These are phyloP conservation scores for Fistulinella staudtii DNA, from an alignment of 1,284 basidiomycete genomes.

Conservation along the genomic window DNA sequence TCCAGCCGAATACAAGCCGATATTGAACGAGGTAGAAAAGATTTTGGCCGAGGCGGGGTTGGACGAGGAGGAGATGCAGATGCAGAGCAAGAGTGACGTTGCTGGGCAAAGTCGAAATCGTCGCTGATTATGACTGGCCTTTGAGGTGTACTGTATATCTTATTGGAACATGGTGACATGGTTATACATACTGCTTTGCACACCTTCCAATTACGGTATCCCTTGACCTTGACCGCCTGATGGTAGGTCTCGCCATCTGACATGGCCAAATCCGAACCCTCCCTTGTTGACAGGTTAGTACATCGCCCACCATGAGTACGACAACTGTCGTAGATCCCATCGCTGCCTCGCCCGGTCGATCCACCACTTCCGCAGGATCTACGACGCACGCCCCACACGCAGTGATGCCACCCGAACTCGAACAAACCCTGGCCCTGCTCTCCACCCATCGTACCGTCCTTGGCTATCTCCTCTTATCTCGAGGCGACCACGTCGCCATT, in stretches of 20 bases:
- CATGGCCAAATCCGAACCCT: too few species aligned
- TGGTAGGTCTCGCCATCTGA: too few species aligned
- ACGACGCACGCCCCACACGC: conserved; percentile 16
- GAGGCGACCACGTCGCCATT: conserved; percentile 62
- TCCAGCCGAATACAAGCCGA: conserved; percentile 69
- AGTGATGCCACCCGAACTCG: conserved; percentile 63
- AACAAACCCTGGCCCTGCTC: conserved; percentile 72
- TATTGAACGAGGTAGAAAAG: conserved; percentile 77
- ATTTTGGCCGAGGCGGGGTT: conserved; percentile 84
- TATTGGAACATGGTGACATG: too few species aligned
- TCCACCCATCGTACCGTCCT: conserved; percentile 82
- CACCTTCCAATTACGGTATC: too few species aligned
- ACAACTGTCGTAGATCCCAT: too few species aligned
- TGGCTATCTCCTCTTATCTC: conserved; percentile 81
- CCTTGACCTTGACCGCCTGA: too few species aligned
- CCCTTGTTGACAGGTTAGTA: too few species aligned
- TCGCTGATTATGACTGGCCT: too few species aligned
- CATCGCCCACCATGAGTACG: too few species aligned
- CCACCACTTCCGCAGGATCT: background rate
- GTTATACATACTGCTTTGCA: too few species aligned
- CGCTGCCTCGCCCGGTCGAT: conserved; percentile 1
- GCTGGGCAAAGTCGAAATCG: conserved; percentile 49
- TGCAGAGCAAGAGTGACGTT: conserved; percentile 27
- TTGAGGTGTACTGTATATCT: too few species aligned
- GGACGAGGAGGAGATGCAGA: conserved; percentile 76